Evolutionary conservation across 108 stramenopile genomes (phyloP).

Genomic region (Stephanodiscus minutulus): DNA sequence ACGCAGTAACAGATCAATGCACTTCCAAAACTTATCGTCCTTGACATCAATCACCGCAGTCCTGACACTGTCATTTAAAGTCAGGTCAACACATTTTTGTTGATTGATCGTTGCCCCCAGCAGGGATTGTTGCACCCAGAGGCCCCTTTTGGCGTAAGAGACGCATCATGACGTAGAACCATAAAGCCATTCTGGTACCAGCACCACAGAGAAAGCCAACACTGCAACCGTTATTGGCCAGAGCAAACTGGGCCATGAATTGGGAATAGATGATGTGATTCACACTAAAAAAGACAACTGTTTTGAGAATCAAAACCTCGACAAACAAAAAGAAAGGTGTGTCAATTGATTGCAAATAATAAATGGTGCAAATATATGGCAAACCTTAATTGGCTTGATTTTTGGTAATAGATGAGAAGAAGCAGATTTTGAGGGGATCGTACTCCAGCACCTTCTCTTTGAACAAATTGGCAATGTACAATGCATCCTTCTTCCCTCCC

Average conservation of each 20-base stretch:
- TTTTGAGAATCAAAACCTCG: constrained; percentile 2
- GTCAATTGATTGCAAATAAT: too few relatives aligned
- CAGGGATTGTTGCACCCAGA: too few relatives aligned
- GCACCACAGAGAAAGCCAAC: constrained; percentile 23
- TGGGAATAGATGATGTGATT: neutral
- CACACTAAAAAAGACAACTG: constrained; percentile 1
- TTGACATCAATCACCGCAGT: neutral
- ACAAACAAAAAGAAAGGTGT: neutral
- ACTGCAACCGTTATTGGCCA: constrained; percentile 11
- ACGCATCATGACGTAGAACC: too few relatives aligned
- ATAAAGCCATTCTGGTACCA: constrained; percentile 23
- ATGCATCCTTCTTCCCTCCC: constrained; percentile 34
- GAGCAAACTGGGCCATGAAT: constrained; percentile 7
- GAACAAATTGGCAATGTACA: constrained; percentile 9
- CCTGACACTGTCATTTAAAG: constrained; percentile 4
- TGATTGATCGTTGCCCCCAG: constrained; percentile 12
- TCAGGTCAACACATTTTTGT: neutral
- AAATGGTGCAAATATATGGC: too few relatives aligned
- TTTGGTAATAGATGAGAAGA: constrained; percentile 14
- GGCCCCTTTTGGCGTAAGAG: too few relatives aligned
- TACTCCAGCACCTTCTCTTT: constrained; percentile 5
- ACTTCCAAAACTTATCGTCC: constrained; percentile 1
- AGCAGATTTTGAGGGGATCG: constrained; percentile 1
- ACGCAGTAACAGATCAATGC: neutral
- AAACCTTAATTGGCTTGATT: constrained; percentile 5